Conservation (phyloP, 352 stramenopile species). For the Globisporangium nunn region DNA sequence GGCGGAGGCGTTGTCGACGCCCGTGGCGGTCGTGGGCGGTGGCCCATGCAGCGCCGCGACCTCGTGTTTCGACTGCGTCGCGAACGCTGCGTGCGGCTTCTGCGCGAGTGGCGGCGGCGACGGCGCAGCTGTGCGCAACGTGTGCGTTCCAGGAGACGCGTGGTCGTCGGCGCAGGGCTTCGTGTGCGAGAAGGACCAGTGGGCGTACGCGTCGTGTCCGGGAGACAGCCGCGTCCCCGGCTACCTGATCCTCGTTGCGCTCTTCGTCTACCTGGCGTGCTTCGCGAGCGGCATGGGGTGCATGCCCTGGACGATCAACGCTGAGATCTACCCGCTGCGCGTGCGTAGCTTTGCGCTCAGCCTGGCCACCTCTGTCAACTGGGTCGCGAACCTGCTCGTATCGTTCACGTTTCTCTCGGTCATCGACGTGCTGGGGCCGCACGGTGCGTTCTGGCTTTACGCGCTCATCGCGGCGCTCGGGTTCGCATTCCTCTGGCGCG, state of each 20-base stretch:
- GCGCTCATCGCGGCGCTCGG: conserved; percentile 63
- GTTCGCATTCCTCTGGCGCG: conserved; percentile 64
- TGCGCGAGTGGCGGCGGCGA: conserved; percentile 9
- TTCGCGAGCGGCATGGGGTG: conserved; percentile 79
- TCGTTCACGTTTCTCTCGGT: conserved; percentile 93
- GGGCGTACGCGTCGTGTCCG: conserved; percentile 47
- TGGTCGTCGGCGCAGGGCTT: conserved; percentile 3
- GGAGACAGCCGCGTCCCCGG: conserved; percentile 28
- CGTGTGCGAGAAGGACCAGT: conserved; percentile 20
- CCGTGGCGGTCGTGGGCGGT: conserved; percentile 5
- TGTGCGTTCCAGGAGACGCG: conserved; percentile 23
- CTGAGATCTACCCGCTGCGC: conserved; percentile 91
- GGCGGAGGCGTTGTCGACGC: conserved; percentile 22
- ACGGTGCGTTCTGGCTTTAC: conserved; percentile 91
- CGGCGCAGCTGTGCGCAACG: conserved; percentile 5
- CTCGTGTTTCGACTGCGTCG: conserved; percentile 67
- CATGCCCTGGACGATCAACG: conserved; percentile 94
- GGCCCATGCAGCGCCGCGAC: conserved; percentile 26
- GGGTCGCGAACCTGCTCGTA: conserved; percentile 90
- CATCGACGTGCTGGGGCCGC: conserved; percentile 40
- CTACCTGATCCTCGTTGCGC: conserved; percentile 44
- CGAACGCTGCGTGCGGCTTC: conserved; percentile 52
- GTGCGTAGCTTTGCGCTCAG: conserved; percentile 85
- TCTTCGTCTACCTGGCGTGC: conserved; percentile 72
- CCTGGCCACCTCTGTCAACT: conserved; percentile 88